Base-by-base conservation (phyloP, 495 filamentous ascomycete genomes). In the Penicillium desertorum region DNA sequence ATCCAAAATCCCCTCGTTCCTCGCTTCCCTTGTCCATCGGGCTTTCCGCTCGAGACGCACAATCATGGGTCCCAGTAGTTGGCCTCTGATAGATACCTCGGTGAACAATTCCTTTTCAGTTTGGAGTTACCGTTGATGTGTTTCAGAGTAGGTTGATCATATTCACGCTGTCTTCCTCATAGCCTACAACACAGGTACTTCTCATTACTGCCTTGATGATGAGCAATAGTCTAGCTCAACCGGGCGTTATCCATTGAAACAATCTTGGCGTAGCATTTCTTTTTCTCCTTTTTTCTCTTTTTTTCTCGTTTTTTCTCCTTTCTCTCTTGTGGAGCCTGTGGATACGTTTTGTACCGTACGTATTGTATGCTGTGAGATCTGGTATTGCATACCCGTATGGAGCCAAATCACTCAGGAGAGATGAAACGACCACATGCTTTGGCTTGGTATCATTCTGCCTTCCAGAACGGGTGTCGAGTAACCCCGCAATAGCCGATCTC, bases 401-500 rank as follows among this genome's bases (percentile, higher is more conserved):
- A n/a, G 14, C 25, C 7, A 30, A 30, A 43, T 43, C 16, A 9
- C 44, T 36, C 47, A 37, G 39, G 37, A 29, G 30, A 12, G 25
- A 53, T 46, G 52, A 54, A 54, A 39, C 43, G 9, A 23, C 49
- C 49, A 36, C 42, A 45, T 23, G 42, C 22, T 39, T 32, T 9
- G 44, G 42, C 30, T 23, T 42, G 37, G 49, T 37, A 37, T 48
- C 29, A 32, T 19, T 1, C 3, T 27, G 39, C 39, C 36, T 43
- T 20, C 8, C 50, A 29, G 9, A 52, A 42, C 16, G 25, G 23
- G 37, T 8, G 50, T 43, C 37, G 39, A 53, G 34, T 19, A 44
- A 29, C 43, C 42, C 43, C 37, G 42, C 43, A 57, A 54, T 39
- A 48, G 34, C 54, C 53, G 41, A 47, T 53, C 32, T 53, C 59